phyloP scores from a whole-genome alignment of 2,329 filamentous ascomycete genomes.

The Paraconiothyrium brasiliense region DNA sequence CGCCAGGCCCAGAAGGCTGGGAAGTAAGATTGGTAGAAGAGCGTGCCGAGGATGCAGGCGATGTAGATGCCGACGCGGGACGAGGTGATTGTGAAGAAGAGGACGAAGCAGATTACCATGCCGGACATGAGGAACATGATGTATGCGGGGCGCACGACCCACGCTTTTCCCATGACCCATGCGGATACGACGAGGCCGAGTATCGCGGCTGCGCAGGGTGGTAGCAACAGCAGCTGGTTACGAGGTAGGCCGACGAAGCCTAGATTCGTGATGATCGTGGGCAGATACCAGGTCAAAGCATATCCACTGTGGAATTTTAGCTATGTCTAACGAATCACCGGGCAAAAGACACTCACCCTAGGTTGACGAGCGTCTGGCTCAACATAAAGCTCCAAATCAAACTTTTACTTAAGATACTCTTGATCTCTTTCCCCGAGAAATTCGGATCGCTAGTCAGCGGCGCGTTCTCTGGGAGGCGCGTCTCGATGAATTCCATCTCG shows the following conservation, averaged over 20 bases:
- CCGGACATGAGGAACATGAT: constrained; percentile 53
- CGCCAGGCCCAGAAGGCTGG: constrained; percentile 37
- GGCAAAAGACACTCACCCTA: constrained; percentile 34
- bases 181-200: constrained; percentile 52
- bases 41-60: constrained; percentile 55
- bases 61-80: constrained; percentile 53
- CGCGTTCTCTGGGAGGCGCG: constrained; percentile 51
- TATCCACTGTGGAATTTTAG: constrained; percentile 41
- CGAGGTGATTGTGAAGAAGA: constrained; percentile 50
- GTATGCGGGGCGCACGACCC: constrained; percentile 53
- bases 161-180: constrained; percentile 53
- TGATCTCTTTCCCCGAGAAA: constrained; percentile 50
- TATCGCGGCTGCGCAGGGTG: constrained; percentile 52
- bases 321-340: not conserved
- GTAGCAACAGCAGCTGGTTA: constrained; percentile 59
- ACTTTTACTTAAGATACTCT: constrained; percentile 46
- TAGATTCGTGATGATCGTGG: constrained; percentile 54
- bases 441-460: constrained; percentile 49
- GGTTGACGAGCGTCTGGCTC: constrained; percentile 51
- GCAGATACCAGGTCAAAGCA: constrained; percentile 54
- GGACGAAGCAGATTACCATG: constrained; percentile 55
- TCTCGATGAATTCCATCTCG: constrained; percentile 55
- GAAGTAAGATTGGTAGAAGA: constrained; percentile 55
- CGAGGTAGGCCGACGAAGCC: constrained; percentile 55
- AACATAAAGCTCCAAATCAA: constrained; percentile 51